Evolutionary conservation across 768 basidiomycete genomes (phyloP).

Genomic region (Rhodotorula diobovata): DNA sequence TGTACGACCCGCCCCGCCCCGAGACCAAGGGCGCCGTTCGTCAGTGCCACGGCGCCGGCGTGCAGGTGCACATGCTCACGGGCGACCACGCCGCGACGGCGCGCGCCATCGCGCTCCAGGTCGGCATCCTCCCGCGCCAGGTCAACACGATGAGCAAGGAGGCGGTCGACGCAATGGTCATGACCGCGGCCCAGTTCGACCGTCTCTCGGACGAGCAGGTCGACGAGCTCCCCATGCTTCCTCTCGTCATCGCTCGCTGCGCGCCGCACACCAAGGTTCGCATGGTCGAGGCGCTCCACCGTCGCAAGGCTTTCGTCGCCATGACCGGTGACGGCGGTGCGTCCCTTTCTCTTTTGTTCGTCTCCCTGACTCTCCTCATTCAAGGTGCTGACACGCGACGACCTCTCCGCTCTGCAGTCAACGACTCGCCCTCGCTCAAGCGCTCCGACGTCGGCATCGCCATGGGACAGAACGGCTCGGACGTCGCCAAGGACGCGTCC

Average conservation of each 20-base stretch:
- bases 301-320: slow-evolving; percentile 56
- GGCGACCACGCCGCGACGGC: slow-evolving; percentile 58
- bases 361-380: no score
- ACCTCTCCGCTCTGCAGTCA: slow-evolving; percentile 46
- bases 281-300: slow-evolving; percentile 60
- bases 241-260: slow-evolving; percentile 60
- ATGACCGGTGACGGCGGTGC: slow-evolving; percentile 51
- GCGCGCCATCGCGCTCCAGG: slow-evolving; percentile 57
- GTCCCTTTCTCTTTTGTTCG: no score
- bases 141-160: slow-evolving; percentile 29
- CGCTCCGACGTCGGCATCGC: slow-evolving; percentile 61
- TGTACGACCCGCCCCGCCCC: slow-evolving; percentile 59
- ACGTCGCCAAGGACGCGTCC: slow-evolving; percentile 62
- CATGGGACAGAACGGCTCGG: slow-evolving; percentile 56
- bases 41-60: slow-evolving; percentile 56
- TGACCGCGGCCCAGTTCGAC: slow-evolving; percentile 50
- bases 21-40: slow-evolving; percentile 56
- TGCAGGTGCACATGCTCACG: slow-evolving; percentile 58
- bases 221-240: slow-evolving; percentile 53
- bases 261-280: slow-evolving; percentile 57
- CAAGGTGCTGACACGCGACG: no score
- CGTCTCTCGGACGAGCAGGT: slow-evolving; percentile 57
- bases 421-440: slow-evolving; percentile 60
- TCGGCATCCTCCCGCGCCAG: slow-evolving; percentile 37
- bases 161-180: slow-evolving; percentile 30